Evolutionary conservation across 1,284 basidiomycete genomes (phyloP).

Genomic region (Leccinum glutinopallens): DNA sequence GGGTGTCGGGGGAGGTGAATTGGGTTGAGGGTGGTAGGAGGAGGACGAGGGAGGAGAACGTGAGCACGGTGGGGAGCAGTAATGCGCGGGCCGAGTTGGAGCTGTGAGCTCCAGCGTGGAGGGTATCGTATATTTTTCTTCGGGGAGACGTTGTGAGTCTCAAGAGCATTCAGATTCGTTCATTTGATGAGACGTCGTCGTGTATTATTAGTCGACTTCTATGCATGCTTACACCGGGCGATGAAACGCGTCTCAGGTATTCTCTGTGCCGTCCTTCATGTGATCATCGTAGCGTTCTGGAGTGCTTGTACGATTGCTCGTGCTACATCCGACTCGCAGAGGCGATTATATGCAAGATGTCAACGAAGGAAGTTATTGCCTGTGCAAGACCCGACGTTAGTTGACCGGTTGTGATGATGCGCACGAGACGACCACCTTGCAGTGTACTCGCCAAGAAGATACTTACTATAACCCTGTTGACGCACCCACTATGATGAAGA

Average conservation of each 20-base stretch:
- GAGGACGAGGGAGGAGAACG: conserved; percentile 4
- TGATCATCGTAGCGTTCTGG: not conserved
- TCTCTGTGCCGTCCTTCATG: not conserved
- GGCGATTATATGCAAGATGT: too few species aligned
- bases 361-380: too few species aligned
- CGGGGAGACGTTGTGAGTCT: not conserved
- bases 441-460: too few species aligned
- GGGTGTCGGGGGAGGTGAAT: conserved; percentile 19
- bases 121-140: not conserved
- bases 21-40: conserved; percentile 16
- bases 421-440: too few species aligned
- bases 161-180: not conserved
- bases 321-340: too few species aligned
- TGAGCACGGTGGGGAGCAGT: conserved; percentile 24
- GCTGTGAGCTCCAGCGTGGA: conserved; percentile 11
- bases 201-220: not conserved
- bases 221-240: not conserved
- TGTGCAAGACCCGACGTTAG: too few species aligned
- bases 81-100: conserved; percentile 27
- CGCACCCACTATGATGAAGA: too few species aligned
- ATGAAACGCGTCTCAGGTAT: not conserved
- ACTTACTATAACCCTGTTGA: too few species aligned
- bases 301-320: too few species aligned
- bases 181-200: not conserved
- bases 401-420: too few species aligned